These are phyloP conservation scores for Ophiosphaerella narmari DNA, from an alignment of 2,329 filamentous ascomycete genomes.

Conservation along the genomic window DNA sequence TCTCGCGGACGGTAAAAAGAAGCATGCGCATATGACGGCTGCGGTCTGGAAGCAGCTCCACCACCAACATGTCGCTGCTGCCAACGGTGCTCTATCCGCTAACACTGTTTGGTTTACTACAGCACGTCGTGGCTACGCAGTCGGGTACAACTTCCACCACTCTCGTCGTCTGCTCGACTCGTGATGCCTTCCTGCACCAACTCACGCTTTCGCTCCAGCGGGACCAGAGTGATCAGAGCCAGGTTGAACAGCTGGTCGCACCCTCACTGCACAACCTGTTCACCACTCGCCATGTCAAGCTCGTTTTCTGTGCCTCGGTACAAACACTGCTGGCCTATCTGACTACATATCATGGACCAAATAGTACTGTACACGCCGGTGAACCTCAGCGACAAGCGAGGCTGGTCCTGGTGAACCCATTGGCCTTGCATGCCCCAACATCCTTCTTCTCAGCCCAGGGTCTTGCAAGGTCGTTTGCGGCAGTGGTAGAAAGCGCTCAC, in stretches of 20 bases:
- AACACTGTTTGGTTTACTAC: conserved; percentile 60
- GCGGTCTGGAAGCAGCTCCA: conserved; percentile 2
- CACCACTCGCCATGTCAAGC: conserved; percentile 68
- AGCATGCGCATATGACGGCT: conserved; percentile 12
- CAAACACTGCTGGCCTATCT: conserved; percentile 79
- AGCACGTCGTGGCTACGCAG: conserved; percentile 62
- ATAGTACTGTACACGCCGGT: conserved; percentile 9
- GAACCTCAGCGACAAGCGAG: conserved; percentile 14
- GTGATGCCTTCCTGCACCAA: conserved; percentile 66
- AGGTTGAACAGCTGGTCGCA: conserved; percentile 54
- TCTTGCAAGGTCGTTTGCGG: conserved; percentile 64
- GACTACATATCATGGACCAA: conserved; percentile 48
- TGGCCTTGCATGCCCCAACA: conserved; percentile 68
- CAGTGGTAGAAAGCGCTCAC: conserved; percentile 64
- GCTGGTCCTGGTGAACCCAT: conserved; percentile 68
- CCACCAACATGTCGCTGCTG: conserved; percentile 18
- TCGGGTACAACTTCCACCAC: conserved; percentile 62
- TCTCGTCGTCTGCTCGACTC: conserved; percentile 72
- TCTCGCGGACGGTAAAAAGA: conserved; percentile 5
- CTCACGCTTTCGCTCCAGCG: conserved; percentile 57
- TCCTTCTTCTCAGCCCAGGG: conserved; percentile 79
- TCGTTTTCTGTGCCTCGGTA: conserved; percentile 76
- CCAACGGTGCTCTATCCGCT: conserved; percentile 47
- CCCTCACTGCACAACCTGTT: conserved; percentile 72
- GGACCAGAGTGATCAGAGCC: conserved; percentile 8